Percentiles rank a stretch among this genome's conserved stretches.
phyloP scores from a whole-genome alignment of 192 early-diverging fungal species.

The Backusella australiensis region DNA sequence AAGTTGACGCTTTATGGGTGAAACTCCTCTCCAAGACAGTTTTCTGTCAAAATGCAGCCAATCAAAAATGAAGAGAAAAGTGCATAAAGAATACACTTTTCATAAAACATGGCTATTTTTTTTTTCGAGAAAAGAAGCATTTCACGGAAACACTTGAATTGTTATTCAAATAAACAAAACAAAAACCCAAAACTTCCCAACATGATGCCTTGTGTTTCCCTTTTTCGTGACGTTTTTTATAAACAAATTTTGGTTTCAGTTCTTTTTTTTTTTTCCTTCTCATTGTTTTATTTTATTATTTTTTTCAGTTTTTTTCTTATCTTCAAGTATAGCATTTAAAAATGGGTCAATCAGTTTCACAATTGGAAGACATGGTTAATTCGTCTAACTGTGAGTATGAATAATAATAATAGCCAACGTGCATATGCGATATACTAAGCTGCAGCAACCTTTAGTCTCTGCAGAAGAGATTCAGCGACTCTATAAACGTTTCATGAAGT shows the following conservation, averaged over 20 bases:
- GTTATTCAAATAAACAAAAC: not conserved
- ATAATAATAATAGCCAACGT: not conserved
- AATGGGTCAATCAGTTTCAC: slow-evolving; percentile 67
- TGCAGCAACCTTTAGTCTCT: slow-evolving; percentile 55
- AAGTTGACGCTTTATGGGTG: too few species aligned
- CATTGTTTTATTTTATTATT: not conserved
- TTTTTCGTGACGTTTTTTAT: not conserved
- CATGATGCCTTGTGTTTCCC: not conserved
- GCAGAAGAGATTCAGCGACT: slow-evolving; percentile 95
- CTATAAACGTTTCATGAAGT: slow-evolving; percentile 97
- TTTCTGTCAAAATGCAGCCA: not conserved
- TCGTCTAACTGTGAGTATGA: slow-evolving; percentile 69
- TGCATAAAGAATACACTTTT: not conserved
- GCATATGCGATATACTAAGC: not conserved
- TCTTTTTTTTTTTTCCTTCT: not conserved
- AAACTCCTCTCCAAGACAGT: not conserved
- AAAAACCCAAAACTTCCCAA: not conserved
- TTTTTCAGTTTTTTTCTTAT: not conserved
- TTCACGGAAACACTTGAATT: not conserved
- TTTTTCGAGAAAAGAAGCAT: too few species aligned
- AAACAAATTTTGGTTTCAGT: not conserved
- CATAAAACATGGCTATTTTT: not conserved
- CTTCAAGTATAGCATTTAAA: not conserved
- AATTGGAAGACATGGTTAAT: slow-evolving; percentile 78
- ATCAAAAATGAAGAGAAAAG: not conserved